These are phyloP conservation scores for Fraxinus quadrangulata DNA, from an alignment of 257 asterid species.

Conservation along the genomic window DNA sequence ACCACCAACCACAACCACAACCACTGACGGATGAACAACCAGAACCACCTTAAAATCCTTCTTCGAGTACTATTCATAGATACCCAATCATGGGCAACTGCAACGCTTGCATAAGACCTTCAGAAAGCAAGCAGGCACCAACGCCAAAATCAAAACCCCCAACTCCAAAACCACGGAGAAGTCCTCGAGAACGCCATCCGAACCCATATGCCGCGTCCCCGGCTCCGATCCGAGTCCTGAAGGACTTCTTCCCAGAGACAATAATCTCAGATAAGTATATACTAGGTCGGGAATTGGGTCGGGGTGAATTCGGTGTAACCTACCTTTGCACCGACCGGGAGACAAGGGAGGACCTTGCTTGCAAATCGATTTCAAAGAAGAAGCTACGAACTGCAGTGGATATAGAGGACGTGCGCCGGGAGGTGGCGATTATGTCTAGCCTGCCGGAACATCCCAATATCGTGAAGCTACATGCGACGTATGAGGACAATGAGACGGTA, in stretches of 20 bases:
- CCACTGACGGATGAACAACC: conserved; percentile 34
- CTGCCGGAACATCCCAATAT: conserved; percentile 78
- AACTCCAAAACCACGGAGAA: conserved; percentile 44
- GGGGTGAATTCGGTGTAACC: conserved; percentile 92
- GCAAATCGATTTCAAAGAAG: conserved; percentile 91
- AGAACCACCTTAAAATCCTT: neutral
- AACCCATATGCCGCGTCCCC: conserved; percentile 68
- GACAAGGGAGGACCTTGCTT: conserved; percentile 74
- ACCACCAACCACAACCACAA: conserved; percentile 36
- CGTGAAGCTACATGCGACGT: conserved; percentile 81
- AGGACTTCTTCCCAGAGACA: conserved; percentile 53
- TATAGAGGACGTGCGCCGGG: conserved; percentile 90
- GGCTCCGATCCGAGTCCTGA: conserved; percentile 71
- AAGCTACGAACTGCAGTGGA: conserved; percentile 85
- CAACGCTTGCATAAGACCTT: conserved; percentile 70
- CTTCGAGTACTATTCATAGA: neutral
- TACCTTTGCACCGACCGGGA: conserved; percentile 89
- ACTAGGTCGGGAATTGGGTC: conserved; percentile 90
- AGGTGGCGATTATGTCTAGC: conserved; percentile 91
- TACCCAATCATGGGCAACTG: conserved; percentile 74
- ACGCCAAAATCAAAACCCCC: conserved; percentile 6
- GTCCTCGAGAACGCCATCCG: conserved; percentile 46
- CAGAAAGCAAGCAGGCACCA: conserved; percentile 35
- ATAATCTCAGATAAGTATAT: conserved; percentile 74
- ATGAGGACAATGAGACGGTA: conserved; percentile 89